Percentiles rank a stretch among this genome's conserved stretches.
Evolutionary conservation across 176 grass and related monocot species (phyloP).

Genomic region (Rhipidocladum racemiflorum): DNA sequence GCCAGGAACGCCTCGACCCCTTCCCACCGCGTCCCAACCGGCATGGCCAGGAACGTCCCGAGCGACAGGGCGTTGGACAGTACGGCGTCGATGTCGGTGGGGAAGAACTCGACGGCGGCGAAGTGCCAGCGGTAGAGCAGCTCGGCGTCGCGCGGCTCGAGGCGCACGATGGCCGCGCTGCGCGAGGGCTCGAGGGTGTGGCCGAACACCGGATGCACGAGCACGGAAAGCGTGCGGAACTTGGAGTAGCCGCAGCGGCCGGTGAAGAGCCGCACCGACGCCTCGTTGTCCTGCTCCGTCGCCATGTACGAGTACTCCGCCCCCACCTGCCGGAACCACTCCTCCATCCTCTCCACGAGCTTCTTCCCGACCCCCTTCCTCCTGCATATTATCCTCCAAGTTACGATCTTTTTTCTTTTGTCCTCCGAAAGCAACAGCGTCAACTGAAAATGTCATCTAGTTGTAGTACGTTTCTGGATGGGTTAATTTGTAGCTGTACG

Average conservation of each 20-base stretch:
- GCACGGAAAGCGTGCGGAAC: slow-evolving; percentile 66
- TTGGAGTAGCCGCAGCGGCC: slow-evolving; percentile 72
- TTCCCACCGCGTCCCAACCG: slow-evolving; percentile 11
- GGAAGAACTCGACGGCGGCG: slow-evolving; percentile 79
- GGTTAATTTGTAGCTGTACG: not conserved
- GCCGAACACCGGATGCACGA: slow-evolving; percentile 77
- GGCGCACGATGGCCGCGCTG: slow-evolving; percentile 13
- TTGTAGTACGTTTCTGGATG: not conserved
- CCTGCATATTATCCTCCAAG: slow-evolving; percentile 27
- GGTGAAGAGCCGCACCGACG: slow-evolving; percentile 78
- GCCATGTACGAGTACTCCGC: slow-evolving; percentile 94
- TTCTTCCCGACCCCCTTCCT: slow-evolving; percentile 57
- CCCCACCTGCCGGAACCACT: slow-evolving; percentile 59
- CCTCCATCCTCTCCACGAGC: slow-evolving; percentile 66
- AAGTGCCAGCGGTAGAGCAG: slow-evolving; percentile 63
- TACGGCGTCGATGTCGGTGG: slow-evolving; percentile 66
- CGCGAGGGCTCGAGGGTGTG: slow-evolving; percentile 42
- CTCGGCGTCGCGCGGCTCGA: slow-evolving; percentile 38
- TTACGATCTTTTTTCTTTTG: not conserved
- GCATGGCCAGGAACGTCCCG: slow-evolving; percentile 78
- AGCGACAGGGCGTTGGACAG: slow-evolving; percentile 60
- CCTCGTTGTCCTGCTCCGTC: slow-evolving; percentile 66
- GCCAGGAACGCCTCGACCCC: slow-evolving; percentile 46
- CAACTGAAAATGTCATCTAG: not conserved
- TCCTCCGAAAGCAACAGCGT: not conserved